Evolutionary conservation across 352 stramenopile genomes (phyloP), one percentile per base, ranked within the genome.

Genomic region (Phytophthora idaei): DNA sequence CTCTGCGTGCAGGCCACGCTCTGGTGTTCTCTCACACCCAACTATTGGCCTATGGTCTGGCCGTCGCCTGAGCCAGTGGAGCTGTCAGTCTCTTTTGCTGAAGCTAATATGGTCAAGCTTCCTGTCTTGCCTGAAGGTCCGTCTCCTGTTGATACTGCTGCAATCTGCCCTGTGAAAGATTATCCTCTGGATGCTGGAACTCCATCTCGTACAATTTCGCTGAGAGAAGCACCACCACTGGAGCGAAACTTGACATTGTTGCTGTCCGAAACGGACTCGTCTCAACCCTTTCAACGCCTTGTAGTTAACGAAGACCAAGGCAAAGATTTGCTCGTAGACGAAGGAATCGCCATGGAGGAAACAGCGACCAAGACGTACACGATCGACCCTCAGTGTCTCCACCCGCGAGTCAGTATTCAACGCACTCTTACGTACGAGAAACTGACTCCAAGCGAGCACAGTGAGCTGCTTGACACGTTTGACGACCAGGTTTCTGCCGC

Each of bases 31-130:
- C 48, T 85, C 36, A 82, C 75, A 15, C 64, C 77, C 17, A 76
- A 76, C 55, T 85, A 85, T 67, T 85, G 77, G 75, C 77, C 77
- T 17, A 77, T 85, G 60, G 48, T 83, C 2, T 83, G 77, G 77
- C 75, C 77, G 5, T 85, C 77, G 14, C 77, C 75, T 9, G 70
- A 80, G 55, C 77, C 72, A 39, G 74, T 57, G 2, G 45, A 67
- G 12, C 62, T 85, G n/a, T 65, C 58, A 4, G 54, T 83, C 2
- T 65, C 61, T 5, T 82, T 83, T 34, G 28, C 28, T 1, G 41
- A 73, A 10, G 10, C 29, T 4, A 85, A 83, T 57, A n/a, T 61
- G 8, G 29, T 85, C 10, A 72, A 71, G 41, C 61, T 85, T 7
- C 77, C 77, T 39, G 29, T 81, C 5, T 36, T 85, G n/a, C 10